phyloP scores from a whole-genome alignment of 1,139 yeast species.

The Blastobotrys malaysiensis region DNA sequence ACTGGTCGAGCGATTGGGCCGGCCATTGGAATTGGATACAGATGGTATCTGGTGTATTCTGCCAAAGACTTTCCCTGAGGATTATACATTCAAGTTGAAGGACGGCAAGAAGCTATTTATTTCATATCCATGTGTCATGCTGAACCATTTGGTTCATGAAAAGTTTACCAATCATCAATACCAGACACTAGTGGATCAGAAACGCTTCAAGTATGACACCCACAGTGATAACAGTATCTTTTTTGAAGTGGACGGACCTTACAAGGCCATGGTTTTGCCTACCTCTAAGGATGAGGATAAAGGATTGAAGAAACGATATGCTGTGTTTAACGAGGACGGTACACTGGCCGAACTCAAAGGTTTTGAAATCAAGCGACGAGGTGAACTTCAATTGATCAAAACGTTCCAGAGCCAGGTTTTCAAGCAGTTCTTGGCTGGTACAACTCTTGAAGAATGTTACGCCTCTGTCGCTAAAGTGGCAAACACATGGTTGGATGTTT shows the following conservation, averaged over 20 bases:
- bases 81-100: conserved; percentile 61
- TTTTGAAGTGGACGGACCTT: conserved; percentile 98
- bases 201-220: conserved; percentile 62
- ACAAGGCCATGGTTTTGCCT: conserved; percentile 94
- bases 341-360: conserved; percentile 93
- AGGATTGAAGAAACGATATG: conserved; percentile 92
- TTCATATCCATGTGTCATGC: conserved; percentile 95
- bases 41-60: conserved; percentile 99
- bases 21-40: conserved; percentile 94
- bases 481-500: conserved; percentile 90
- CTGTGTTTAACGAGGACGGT: conserved; percentile 94
- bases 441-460: conserved; percentile 72
- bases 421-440: conserved; percentile 84
- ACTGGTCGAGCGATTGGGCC: conserved; percentile 88
- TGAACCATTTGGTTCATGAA: conserved; percentile 88
- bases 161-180: conserved; percentile 92
- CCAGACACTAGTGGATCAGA: conserved; percentile 74
- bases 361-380: conserved; percentile 93
- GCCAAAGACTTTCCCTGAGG: conserved; percentile 90
- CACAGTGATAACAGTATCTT: conserved; percentile 90
- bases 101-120: conserved; percentile 73
- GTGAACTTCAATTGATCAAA: conserved; percentile 88
- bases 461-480: conserved; percentile 89
- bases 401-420: conserved; percentile 94
- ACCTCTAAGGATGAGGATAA: conserved; percentile 97